Evolutionary conservation across 768 basidiomycete genomes (phyloP).

Genomic region (Neoboletus subvelutipes): DNA sequence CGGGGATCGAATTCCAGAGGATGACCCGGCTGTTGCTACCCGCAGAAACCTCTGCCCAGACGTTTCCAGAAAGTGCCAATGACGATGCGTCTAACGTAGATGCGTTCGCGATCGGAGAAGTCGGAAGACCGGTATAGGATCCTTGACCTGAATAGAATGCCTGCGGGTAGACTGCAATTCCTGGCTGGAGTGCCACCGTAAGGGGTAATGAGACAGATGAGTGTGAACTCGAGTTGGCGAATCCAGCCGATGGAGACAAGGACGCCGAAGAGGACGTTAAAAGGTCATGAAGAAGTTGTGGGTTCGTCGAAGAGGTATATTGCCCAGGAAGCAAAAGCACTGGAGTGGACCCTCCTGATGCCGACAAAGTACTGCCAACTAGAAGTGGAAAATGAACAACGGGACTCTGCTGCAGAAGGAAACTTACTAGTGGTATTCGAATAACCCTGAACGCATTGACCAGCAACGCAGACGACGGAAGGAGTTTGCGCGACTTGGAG

Average conservation of each 20-base stretch:
- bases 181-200: constrained; percentile 62
- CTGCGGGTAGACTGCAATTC: constrained; percentile 63
- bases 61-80: constrained; percentile 63
- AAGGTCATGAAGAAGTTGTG: constrained; percentile 65
- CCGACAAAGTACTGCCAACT: constrained; percentile 73
- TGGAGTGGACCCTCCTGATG: constrained; percentile 49
- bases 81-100: constrained; percentile 56
- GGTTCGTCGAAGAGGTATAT: constrained; percentile 70
- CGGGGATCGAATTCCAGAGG: constrained; percentile 79
- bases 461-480: constrained; percentile 79
- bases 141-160: constrained; percentile 65
- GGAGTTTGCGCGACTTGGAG: constrained; percentile 53
- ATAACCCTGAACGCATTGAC: constrained; percentile 82
- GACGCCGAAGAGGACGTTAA: constrained; percentile 65
- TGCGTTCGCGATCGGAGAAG: constrained; percentile 44
- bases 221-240: constrained; percentile 51
- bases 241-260: constrained; percentile 60
- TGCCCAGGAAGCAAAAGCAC: constrained; percentile 74
- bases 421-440: constrained; percentile 69
- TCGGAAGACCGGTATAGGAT: constrained; percentile 57
- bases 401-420: constrained; percentile 2
- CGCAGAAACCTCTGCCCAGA: constrained; percentile 65
- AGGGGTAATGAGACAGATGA: constrained; percentile 60
- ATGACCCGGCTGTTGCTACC: constrained; percentile 60
- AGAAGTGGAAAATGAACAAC: constrained; percentile 12